phyloP scores from a whole-genome alignment of 257 asterid genomes.

The Hygrophila difformis region DNA sequence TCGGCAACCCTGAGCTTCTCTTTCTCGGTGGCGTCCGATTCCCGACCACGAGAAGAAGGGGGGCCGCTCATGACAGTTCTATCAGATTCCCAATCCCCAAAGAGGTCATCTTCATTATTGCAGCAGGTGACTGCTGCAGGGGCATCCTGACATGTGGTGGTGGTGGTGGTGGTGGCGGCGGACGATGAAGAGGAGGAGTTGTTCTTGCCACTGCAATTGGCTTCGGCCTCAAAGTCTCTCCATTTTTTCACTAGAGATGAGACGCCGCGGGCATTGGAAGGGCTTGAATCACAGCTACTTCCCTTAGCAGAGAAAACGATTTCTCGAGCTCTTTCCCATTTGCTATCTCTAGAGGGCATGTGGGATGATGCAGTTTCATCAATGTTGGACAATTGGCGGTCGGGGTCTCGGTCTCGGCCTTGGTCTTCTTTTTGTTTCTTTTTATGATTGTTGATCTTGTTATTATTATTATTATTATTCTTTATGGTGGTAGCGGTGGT shows the following conservation, averaged over 20 bases:
- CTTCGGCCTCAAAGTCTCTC: constrained; percentile 52
- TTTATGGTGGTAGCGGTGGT: not conserved
- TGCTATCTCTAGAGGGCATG: too few species aligned
- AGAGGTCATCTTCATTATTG: constrained; percentile 26
- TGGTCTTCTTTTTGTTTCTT: not conserved
- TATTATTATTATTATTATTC: not conserved
- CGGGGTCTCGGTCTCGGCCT: not conserved
- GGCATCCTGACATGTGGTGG: not conserved
- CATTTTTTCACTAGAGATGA: constrained; percentile 75
- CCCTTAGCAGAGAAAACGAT: constrained; percentile 20
- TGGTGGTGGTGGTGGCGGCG: not conserved
- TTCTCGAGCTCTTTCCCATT: constrained; percentile 52
- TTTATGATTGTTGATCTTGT: not conserved
- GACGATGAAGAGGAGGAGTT: too few species aligned
- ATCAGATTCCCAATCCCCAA: constrained; percentile 55
- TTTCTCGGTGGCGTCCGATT: constrained; percentile 49
- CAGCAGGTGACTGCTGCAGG: too few species aligned
- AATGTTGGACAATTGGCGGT: too few species aligned
- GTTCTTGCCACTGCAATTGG: constrained; percentile 18
- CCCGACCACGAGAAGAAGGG: constrained; percentile 32
- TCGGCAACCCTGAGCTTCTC: constrained; percentile 70
- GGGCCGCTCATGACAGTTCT: constrained; percentile 29
- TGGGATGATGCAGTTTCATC: too few species aligned
- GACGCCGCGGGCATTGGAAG: constrained; percentile 41
- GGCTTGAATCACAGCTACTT: not conserved